Evolutionary conservation across 352 stramenopile genomes (phyloP), one percentile per base, ranked within the genome.

Genomic region (Plasmopara halstedii): DNA sequence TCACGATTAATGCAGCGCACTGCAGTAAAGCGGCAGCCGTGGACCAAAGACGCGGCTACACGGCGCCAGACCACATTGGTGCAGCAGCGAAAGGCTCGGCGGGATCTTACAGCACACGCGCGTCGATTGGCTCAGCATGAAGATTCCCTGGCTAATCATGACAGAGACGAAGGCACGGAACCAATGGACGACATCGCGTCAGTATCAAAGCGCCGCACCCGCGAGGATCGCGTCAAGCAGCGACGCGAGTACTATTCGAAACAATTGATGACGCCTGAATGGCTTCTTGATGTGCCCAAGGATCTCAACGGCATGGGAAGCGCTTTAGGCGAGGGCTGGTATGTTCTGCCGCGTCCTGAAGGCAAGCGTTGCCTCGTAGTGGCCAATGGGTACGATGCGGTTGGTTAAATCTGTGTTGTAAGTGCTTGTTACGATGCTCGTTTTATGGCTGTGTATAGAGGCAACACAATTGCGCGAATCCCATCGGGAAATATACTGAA

Each of bases 301-400:
- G 81, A 91, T 42, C 66, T 96, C 32, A 92, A 96, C 46, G 85
- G 85, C 42, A 73, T 52, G 21, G 76, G 67, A 18, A 91, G 71
- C 48, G 51, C 58, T 18, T 50, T 80, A 2, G 85, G 83, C 22
- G 73, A 73, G 8, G 87, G 85, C 32, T 97, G 88, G 88, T 95
- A 88, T 47, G 87, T 96, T 51, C 55, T 96, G 50, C 82, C 88
- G 13, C 71, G 86, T n/a, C 88, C 88, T 2, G 88, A 97, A 42
- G 88, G 88, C 41, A 94, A 95, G 62, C 78, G 85, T 32, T 93
- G 83, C 36, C 59, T 97, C 9, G 79, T 97, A 21, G 77, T 97
- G 35, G 68, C 87, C 19, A 84, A 85, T 42, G 79, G 84, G 72
- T 93, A 70, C 35, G 62, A 18, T 46, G 14, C 32, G 19, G 6